phyloP scores from a whole-genome alignment of 768 basidiomycete species.

The Pisolithus albus region DNA sequence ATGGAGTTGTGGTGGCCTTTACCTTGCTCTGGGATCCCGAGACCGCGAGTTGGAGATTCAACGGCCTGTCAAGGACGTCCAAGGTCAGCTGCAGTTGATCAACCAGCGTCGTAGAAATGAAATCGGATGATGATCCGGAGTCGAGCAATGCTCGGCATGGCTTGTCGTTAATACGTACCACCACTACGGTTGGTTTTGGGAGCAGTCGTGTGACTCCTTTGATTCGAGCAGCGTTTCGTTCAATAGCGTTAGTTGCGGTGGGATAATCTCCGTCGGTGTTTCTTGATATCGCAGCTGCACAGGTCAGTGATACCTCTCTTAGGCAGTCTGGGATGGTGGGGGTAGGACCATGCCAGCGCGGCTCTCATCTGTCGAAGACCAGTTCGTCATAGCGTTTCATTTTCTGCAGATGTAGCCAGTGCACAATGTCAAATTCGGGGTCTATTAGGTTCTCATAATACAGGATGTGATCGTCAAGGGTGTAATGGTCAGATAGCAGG shows the following conservation, averaged over 20 bases:
- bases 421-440: neutral
- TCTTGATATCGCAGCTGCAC: too few relatives aligned
- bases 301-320: too few relatives aligned
- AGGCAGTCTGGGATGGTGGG: neutral
- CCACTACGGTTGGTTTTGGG: constrained; percentile 10
- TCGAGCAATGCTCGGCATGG: constrained; percentile 18
- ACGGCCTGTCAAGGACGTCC: constrained; percentile 16
- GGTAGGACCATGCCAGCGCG: neutral
- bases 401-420: neutral
- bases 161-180: constrained; percentile 14
- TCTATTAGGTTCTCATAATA: neutral
- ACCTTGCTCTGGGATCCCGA: constrained; percentile 25
- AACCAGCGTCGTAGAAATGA: constrained; percentile 23
- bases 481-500: neutral
- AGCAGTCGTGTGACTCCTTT: constrained; percentile 2
- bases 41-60: constrained; percentile 26
- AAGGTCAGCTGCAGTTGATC: constrained; percentile 23
- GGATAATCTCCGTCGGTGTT: too few relatives aligned
- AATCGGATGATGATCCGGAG: constrained; percentile 25
- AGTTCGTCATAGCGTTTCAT: neutral
- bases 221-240: neutral
- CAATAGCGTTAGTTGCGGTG: neutral
- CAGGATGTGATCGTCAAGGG: neutral
- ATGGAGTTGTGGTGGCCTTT: constrained; percentile 7
- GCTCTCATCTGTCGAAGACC: neutral